Percentiles rank a stretch among this genome's conserved stretches.
Evolutionary conservation across 805 yeast genomes (phyloP).

Genomic region (Starmera pachycereana): DNA sequence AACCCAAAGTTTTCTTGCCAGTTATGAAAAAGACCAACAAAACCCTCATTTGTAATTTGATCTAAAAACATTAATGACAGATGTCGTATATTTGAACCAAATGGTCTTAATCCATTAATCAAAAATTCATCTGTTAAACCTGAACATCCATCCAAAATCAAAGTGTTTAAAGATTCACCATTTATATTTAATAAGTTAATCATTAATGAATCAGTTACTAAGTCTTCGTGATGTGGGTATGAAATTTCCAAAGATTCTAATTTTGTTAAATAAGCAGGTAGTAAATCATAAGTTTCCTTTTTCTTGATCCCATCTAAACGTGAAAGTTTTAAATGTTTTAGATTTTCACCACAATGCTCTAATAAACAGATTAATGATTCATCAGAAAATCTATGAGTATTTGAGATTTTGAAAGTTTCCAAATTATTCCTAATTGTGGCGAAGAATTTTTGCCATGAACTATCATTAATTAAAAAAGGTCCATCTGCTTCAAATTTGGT

Average conservation of each 20-base stretch:
- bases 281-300: conserved; percentile 43
- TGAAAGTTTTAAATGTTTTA: conserved; percentile 51
- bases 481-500: conserved; percentile 67
- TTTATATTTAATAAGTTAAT: conserved; percentile 47
- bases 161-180: conserved; percentile 48
- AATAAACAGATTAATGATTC: conserved; percentile 53
- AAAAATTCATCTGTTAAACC: conserved; percentile 57
- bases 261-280: conserved; percentile 52
- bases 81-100: conserved; percentile 43
- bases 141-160: conserved; percentile 66
- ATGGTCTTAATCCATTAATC: conserved; percentile 46
- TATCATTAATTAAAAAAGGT: conserved; percentile 72
- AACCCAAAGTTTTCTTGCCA: conserved; percentile 52
- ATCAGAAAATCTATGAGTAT: conserved; percentile 76
- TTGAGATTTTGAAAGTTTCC: conserved; percentile 50
- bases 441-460: conserved; percentile 71
- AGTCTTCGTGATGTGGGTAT: conserved; percentile 54
- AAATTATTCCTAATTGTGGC: conserved; percentile 44
- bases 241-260: conserved; percentile 54
- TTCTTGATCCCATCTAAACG: conserved; percentile 65
- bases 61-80: conserved; percentile 52
- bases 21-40: conserved; percentile 44
- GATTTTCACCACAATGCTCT: conserved; percentile 44
- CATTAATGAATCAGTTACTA: conserved; percentile 58
- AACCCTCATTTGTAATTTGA: conserved; percentile 59